Percentiles rank a stretch among this genome's conserved stretches.
Evolutionary conservation across 176 grass and related monocot genomes (phyloP).

Genomic region (Echinochloa phyllopogon): DNA sequence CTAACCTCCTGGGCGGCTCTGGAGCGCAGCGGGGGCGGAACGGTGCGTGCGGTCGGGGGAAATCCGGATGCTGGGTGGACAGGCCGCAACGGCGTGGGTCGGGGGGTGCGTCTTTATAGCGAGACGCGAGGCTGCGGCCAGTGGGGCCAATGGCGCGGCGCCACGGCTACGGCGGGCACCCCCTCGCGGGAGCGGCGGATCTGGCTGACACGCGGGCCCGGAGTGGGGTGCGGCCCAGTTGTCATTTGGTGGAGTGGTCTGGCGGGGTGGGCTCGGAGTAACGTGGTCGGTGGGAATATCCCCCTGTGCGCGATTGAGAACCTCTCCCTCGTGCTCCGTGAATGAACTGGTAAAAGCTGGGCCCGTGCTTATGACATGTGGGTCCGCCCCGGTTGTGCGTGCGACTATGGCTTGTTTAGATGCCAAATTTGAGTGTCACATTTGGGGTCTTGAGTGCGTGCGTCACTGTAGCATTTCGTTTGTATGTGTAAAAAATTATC

Average conservation of each 20-base stretch:
- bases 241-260: not conserved
- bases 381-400: not conserved
- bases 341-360: not conserved
- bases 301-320: not conserved
- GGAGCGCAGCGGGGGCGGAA: not conserved
- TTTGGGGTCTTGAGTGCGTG: too few species aligned
- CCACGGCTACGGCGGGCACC: not conserved
- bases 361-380: not conserved
- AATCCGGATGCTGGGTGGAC: not conserved
- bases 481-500: too few species aligned
- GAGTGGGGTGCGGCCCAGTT: fast-evolving
- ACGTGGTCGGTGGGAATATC: slow-evolving; percentile 19
- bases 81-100: not conserved
- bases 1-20: slow-evolving; percentile 24
- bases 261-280: not conserved
- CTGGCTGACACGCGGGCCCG: not conserved
- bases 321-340: not conserved
- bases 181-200: fast-evolving
- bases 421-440: too few species aligned
- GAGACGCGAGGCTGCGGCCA: not conserved
- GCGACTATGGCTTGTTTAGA: too few species aligned
- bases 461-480: too few species aligned
- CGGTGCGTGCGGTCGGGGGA: not conserved
- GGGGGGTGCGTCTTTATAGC: not conserved
- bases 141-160: not conserved